Conservation (phyloP, 805 yeast genomes). For the Teunomyces stri region DNA sequence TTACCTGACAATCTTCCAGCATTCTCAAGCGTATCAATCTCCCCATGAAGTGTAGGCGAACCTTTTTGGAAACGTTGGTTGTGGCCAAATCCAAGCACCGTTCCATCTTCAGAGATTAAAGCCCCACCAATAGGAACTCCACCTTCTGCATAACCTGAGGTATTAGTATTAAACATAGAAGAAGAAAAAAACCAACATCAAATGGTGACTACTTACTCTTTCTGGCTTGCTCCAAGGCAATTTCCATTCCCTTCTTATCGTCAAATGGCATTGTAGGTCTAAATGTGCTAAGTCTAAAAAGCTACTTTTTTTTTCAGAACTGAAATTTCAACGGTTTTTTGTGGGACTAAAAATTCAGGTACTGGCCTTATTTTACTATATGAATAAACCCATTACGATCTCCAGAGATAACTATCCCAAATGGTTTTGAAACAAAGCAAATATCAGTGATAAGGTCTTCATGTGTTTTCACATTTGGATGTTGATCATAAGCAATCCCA, state of each 20-base stretch:
- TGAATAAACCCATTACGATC: slow-evolving; percentile 68
- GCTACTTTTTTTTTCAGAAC: not conserved
- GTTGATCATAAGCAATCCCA: slow-evolving; percentile 38
- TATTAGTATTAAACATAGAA: not conserved
- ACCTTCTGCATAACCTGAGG: slow-evolving; percentile 70
- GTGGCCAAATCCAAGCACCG: slow-evolving; percentile 83
- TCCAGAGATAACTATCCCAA: slow-evolving; percentile 59
- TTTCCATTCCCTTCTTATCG: slow-evolving; percentile 62
- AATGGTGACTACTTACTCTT: slow-evolving; percentile 43
- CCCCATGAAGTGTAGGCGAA: slow-evolving; percentile 88
- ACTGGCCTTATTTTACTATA: slow-evolving; percentile 24
- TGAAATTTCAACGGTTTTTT: not conserved
- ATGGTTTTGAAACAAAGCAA: slow-evolving; percentile 46
- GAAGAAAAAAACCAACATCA: not conserved
- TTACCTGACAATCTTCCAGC: slow-evolving; percentile 86
- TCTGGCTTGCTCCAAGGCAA: slow-evolving; percentile 71
- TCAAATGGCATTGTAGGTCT: slow-evolving; percentile 46
- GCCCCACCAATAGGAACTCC: slow-evolving; percentile 90
- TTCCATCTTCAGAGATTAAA: slow-evolving; percentile 70
- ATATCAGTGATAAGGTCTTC: slow-evolving; percentile 52
- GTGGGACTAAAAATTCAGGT: not conserved
- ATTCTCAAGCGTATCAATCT: slow-evolving; percentile 81
- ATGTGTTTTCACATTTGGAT: slow-evolving; percentile 42
- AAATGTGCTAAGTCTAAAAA: not conserved
- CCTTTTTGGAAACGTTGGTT: slow-evolving; percentile 84